Evolutionary conservation across 2,329 filamentous ascomycete genomes (phyloP), one percentile per base, ranked within the genome.

Genomic region (Aspergillus aculeatus): DNA sequence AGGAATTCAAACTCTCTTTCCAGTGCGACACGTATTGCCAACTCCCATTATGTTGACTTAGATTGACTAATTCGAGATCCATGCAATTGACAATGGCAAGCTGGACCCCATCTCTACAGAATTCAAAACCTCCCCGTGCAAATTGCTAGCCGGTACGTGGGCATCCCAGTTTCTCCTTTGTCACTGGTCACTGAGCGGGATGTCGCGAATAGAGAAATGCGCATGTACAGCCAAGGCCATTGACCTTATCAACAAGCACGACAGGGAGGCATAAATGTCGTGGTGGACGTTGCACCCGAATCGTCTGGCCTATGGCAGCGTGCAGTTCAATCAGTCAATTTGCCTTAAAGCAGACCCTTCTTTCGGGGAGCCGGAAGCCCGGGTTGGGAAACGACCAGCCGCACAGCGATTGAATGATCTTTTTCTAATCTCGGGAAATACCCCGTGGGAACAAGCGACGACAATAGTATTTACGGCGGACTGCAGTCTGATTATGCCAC

Each of bases 221-320:
- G 56, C 47, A 58, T 58, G 56, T 35, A 56, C 11, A 56, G 49
- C 29, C 53, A 60, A 32, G 57, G 57, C 57, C n/a, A 59, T 59
- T 14, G 57, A 59, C n/a, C 12, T 56, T 0, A 51, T 59, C 1
- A 50, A 56, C 14, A 50, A 47, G 23, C 14, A 23, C 4, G 9
- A 23, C 12, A 29, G 26, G 23, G n/a, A 6, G 10, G 31, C 4
- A 47, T 47, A 3, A 11, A n/a, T 2, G 47, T 59, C 9, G 32
- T 50, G 4, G 26, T 59, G 44, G 57, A 59, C n/a, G 51, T 59
- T 9, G n/a, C 57, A 59, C 12, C 57, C 57, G 4, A 19, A 56
- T 47, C 52, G 52, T 6, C 57, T 52, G 6, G 51, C 44, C 19
- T 59, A 19, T 32, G 52, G 52, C 12, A 52, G 57, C 1, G 57